Evolutionary conservation across 441 rosid genomes (phyloP).

Genomic region (Pelargonium australe): DNA sequence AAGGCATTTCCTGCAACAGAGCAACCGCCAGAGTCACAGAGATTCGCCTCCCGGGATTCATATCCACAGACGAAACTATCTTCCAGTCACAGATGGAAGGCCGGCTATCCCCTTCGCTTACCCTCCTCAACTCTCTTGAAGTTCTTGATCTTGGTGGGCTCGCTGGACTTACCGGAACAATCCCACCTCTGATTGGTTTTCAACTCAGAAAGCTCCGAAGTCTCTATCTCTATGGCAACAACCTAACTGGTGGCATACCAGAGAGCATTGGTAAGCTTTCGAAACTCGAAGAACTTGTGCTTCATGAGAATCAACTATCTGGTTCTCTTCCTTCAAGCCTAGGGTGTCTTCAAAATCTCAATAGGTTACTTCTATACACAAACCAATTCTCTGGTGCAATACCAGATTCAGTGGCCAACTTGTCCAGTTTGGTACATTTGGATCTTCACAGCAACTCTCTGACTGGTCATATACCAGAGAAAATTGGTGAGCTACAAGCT

Average conservation of each 20-base stretch:
- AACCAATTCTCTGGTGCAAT: conserved; percentile 33
- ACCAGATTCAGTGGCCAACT: conserved; percentile 33
- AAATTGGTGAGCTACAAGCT: conserved; percentile 33
- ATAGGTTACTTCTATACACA: conserved; percentile 33
- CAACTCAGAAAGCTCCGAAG: conserved; percentile 31
- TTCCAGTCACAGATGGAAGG: conserved; percentile 47
- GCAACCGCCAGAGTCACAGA: conserved; percentile 35
- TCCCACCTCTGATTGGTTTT: conserved; percentile 38
- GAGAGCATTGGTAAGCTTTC: conserved; percentile 43
- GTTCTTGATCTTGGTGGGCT: conserved; percentile 53
- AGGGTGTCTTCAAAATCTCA: conserved; percentile 33
- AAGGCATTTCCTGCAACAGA: conserved; percentile 40
- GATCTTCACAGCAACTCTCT: conserved; percentile 41
- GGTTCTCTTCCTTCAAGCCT: conserved; percentile 39
- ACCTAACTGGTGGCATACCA: conserved; percentile 35
- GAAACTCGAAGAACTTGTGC: conserved; percentile 39
- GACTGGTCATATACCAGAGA: conserved; percentile 34
- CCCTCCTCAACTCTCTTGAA: conserved; percentile 33
- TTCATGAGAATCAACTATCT: conserved; percentile 40
- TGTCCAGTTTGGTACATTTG: conserved; percentile 33
- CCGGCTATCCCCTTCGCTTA: conserved; percentile 35
- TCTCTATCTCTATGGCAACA: conserved; percentile 46
- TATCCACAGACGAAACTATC: conserved; percentile 27
- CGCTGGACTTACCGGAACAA: conserved; percentile 31
- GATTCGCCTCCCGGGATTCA: conserved; percentile 41